Evolutionary conservation across 768 basidiomycete species (phyloP), one percentile per base, ranked within the genome.

Genomic region (Lentinula sp.): DNA sequence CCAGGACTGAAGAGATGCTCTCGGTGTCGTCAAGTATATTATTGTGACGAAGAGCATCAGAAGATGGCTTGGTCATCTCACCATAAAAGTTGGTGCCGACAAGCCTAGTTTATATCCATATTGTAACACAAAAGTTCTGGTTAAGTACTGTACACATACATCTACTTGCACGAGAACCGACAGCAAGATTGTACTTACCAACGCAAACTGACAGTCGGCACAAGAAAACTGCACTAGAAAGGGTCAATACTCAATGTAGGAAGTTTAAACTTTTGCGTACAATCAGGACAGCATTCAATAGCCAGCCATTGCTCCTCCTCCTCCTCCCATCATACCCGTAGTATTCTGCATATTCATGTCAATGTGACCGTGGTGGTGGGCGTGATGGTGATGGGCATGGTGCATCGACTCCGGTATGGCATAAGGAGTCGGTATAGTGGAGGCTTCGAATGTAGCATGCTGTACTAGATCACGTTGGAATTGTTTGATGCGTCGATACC

Each of bases 41-140:
- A 67, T 41, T 68, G 67, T 60, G 52, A 65, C 36, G 45, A 33
- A 13, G 65, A 56, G 9, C 67, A 67, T 54, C 64, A 66, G 43
- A 48, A n/a, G 6, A 58, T 60, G 5, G 66, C 64, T 16, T 68
- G 67, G 67, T 46, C 54, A 16, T 66, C 62, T 36, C 67, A 68
- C 46, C 65, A 65, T 15, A 51, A 51, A 33, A 18, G 50, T 15
- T 51, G 50, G 20, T 28, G 50, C 50, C 7, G 50, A 51, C 23
- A 51, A 32, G 10, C 12, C 16, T 33, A 28, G 12, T 28, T 7
- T 33, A 28, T 12, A 28, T 9, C 20, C 16, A 28, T 51, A 7
- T 51, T 23, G 23, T 51, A 39, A 39, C 3, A 10, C 1, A 7
- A 3, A 8, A 39, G 23, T 23, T 23, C 23, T 3, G 23, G 23